A percentile compares a stretch with the other conserved stretches of the same genome.
Conservation (phyloP, 2,329 filamentous ascomycete species). For the Calonectria pseudoreteaudii region DNA sequence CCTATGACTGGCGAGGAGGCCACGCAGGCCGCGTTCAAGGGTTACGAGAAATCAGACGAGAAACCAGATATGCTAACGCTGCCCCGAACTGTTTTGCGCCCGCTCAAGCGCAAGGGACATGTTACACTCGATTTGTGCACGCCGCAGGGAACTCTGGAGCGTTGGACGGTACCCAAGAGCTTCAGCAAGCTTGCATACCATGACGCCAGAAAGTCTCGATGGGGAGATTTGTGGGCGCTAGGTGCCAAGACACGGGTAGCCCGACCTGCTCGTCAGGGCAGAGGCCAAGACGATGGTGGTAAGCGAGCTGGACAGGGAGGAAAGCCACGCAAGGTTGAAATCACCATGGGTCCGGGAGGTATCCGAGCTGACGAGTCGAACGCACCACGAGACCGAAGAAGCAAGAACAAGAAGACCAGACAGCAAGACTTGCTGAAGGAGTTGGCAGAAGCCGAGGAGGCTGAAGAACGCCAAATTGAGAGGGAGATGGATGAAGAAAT, state of each 20-base stretch:
- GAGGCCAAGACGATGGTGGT: conserved; percentile 58
- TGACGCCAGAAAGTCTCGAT: conserved; percentile 88
- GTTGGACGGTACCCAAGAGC: conserved; percentile 90
- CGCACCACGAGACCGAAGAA: conserved; percentile 50
- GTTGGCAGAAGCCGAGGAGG: conserved; percentile 50
- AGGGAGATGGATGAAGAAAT: conserved; percentile 48
- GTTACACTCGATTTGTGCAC: conserved; percentile 94
- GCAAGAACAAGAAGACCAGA: conserved; percentile 55
- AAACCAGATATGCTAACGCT: conserved; percentile 73
- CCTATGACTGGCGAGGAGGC: conserved; percentile 64
- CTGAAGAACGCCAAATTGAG: conserved; percentile 46
- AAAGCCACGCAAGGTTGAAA: conserved; percentile 53
- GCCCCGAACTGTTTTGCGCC: conserved; percentile 81
- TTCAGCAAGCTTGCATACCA: conserved; percentile 87
- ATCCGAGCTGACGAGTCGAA: conserved; percentile 54
- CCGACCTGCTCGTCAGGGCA: conserved; percentile 71
- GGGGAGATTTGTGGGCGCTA: conserved; percentile 96
- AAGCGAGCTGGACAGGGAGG: conserved; percentile 56
- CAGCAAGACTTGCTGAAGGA: conserved; percentile 55
- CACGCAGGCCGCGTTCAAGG: conserved; percentile 76
- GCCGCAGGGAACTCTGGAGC: conserved; percentile 84
- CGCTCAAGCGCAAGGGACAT: conserved; percentile 89
- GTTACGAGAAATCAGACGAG: conserved; percentile 69
- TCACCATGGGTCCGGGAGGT: conserved; percentile 49
- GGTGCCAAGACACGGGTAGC: conserved; percentile 87